phyloP scores from a whole-genome alignment of 2,329 filamentous ascomycete genomes.

The Paraphaeosphaeria sporulosa region DNA sequence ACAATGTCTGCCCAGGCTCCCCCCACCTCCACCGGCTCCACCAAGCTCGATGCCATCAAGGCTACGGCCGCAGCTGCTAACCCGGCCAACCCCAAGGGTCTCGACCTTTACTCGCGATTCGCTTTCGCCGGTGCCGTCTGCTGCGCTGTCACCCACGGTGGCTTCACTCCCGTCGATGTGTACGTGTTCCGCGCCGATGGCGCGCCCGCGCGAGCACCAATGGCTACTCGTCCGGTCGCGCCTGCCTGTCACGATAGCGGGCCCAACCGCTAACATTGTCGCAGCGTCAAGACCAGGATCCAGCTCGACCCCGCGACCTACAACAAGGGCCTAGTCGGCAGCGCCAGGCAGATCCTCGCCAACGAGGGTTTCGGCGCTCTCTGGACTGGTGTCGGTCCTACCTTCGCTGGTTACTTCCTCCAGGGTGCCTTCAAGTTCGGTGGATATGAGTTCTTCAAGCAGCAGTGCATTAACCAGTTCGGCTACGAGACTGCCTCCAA shows the following conservation, averaged over 20 bases:
- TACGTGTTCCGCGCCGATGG: conserved; percentile 64
- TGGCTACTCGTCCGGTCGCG: conserved; percentile 29
- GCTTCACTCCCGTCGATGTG: conserved; percentile 98
- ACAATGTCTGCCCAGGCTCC: conserved; percentile 49
- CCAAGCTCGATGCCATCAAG: conserved; percentile 62
- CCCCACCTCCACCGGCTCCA: conserved; percentile 58
- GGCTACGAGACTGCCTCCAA: conserved; percentile 73
- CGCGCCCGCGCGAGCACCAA: conserved; percentile 28
- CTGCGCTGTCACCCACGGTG: conserved; percentile 97
- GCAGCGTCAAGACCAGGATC: conserved; percentile 92
- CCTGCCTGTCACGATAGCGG: conserved; percentile 8
- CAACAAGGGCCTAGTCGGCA: conserved; percentile 86
- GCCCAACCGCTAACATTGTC: conserved; percentile 35
- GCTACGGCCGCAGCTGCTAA: conserved; percentile 54
- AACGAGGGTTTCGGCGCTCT: conserved; percentile 85
- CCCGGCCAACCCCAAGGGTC: conserved; percentile 65
- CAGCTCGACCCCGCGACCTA: conserved; percentile 90
- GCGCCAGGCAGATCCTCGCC: conserved; percentile 81
- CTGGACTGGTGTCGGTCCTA: conserved; percentile 84
- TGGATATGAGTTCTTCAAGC: conserved; percentile 96
- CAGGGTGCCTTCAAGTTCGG: conserved; percentile 94
- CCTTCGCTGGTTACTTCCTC: conserved; percentile 90
- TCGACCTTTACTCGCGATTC: conserved; percentile 91
- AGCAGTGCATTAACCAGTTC: conserved; percentile 81
- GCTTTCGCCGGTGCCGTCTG: conserved; percentile 97